phyloP scores from a whole-genome alignment of 495 filamentous ascomycete genomes.

The Aspergillus carlsbadensis region DNA sequence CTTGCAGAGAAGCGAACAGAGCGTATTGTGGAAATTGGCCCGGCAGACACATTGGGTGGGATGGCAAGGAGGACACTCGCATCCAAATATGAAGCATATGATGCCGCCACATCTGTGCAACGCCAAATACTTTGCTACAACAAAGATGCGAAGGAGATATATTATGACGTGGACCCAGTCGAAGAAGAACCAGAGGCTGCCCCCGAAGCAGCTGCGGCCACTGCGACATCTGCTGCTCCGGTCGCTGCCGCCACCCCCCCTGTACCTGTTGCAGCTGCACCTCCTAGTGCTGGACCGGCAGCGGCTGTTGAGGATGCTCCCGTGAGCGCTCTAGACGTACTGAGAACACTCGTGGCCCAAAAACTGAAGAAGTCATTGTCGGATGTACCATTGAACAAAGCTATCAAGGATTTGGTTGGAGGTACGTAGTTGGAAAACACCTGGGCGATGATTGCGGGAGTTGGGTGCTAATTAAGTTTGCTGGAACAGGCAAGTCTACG shows the following conservation, averaged over 20 bases:
- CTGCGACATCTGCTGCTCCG: slow-evolving; percentile 28
- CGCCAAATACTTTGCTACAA: slow-evolving; percentile 99
- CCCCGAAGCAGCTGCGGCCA: slow-evolving; percentile 40
- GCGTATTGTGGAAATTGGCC: slow-evolving; percentile 96
- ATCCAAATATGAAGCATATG: slow-evolving; percentile 98
- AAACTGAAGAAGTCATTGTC: slow-evolving; percentile 92
- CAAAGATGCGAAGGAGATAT: slow-evolving; percentile 99
- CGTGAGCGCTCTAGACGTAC: slow-evolving; percentile 83
- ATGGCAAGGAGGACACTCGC: slow-evolving; percentile 97
- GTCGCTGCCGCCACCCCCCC: slow-evolving; percentile 49
- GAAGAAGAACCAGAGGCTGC: slow-evolving; percentile 79
- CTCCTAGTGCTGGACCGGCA: slow-evolving; percentile 82
- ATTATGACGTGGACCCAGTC: slow-evolving; percentile 95
- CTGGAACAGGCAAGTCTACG: slow-evolving; percentile 89
- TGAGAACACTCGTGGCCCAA: slow-evolving; percentile 91
- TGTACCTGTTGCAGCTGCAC: slow-evolving; percentile 55
- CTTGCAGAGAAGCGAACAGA: slow-evolving; percentile 93
- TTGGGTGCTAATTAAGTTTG: neutral
- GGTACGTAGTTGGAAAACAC: slow-evolving; percentile 55
- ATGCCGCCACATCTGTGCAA: slow-evolving; percentile 92
- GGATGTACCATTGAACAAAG: slow-evolving; percentile 92
- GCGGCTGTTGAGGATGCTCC: slow-evolving; percentile 82
- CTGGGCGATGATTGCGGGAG: neutral
- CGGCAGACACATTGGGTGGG: slow-evolving; percentile 94
- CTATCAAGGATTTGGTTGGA: slow-evolving; percentile 98